Percentiles rank a stretch among this genome's conserved stretches.
phyloP scores from a whole-genome alignment of 192 early-diverging fungal species.

The Geranomyces variabilis region DNA sequence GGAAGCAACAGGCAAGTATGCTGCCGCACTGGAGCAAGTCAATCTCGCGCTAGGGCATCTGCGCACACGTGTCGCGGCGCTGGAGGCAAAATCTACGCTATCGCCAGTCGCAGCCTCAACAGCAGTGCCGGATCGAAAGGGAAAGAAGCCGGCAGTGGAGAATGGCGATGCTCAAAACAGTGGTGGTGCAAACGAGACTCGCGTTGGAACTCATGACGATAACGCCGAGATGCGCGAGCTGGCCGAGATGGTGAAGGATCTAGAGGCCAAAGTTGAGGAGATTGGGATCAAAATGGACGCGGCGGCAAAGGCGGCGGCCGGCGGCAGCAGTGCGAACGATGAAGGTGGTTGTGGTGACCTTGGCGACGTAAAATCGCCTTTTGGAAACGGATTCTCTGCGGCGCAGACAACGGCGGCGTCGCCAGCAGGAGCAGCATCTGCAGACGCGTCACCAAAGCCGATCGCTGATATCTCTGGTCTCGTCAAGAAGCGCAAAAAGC shows the following conservation, averaged over 20 bases:
- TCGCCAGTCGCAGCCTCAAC: background rate
- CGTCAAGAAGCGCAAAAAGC: slow-evolving; percentile 34
- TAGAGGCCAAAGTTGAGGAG: slow-evolving; percentile 31
- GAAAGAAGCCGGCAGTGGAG: slow-evolving; percentile 9
- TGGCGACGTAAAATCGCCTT: background rate
- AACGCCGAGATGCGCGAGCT: slow-evolving; percentile 20
- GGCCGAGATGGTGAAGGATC: slow-evolving; percentile 18
- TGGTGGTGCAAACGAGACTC: too few relatives aligned
- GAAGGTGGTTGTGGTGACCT: too few relatives aligned
- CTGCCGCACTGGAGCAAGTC: slow-evolving; percentile 19
- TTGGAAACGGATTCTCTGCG: too few relatives aligned
- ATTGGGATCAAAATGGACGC: slow-evolving; percentile 12
- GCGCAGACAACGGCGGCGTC: too few relatives aligned
- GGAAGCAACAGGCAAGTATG: slow-evolving; percentile 19
- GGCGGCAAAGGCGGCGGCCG: background rate
- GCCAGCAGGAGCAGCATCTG: too few relatives aligned
- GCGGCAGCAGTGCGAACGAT: background rate
- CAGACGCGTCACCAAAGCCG: too few relatives aligned
- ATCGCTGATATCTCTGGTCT: slow-evolving; percentile 21
- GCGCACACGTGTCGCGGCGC: background rate
- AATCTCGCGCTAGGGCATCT: slow-evolving; percentile 4
- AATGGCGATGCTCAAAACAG: background rate
- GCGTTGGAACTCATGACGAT: too few relatives aligned
- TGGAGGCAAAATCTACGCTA: background rate
- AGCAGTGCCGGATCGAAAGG: slow-evolving; percentile 2